A percentile compares a stretch with the other conserved stretches of the same genome.
Conservation (phyloP, 495 filamentous ascomycete genomes). For the Bacidia gigantensis region DNA sequence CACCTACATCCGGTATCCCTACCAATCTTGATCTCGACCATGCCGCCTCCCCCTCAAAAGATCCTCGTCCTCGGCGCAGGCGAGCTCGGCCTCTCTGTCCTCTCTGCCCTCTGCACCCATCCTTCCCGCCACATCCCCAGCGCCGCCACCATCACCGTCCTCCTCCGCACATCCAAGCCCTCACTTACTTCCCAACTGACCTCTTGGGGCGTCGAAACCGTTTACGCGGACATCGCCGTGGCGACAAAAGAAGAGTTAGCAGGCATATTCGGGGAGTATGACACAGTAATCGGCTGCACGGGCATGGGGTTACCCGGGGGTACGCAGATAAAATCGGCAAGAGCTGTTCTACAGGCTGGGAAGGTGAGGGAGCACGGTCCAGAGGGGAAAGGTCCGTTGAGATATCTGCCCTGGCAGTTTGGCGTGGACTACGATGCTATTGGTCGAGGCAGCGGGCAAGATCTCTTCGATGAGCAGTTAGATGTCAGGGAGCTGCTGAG, state of each 20-base stretch:
- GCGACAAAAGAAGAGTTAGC: constrained; percentile 28
- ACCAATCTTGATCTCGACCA: background rate
- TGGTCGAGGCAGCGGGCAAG: constrained; percentile 37
- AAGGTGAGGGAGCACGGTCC: background rate
- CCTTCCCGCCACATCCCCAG: constrained; percentile 16
- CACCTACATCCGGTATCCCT: too few relatives aligned
- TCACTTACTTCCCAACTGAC: constrained; percentile 19
- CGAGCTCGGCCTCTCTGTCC: constrained; percentile 43
- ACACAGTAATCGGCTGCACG: constrained; percentile 39
- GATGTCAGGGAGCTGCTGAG: constrained; percentile 40
- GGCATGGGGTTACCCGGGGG: constrained; percentile 40
- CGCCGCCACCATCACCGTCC: constrained; percentile 28
- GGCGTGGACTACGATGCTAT: constrained; percentile 51
- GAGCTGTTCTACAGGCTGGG: constrained; percentile 35
- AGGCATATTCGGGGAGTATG: constrained; percentile 30
- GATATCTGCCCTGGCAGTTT: constrained; percentile 52
- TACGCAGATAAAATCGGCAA: constrained; percentile 35
- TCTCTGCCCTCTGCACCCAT: constrained; percentile 33
- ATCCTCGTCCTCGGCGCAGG: constrained; percentile 50
- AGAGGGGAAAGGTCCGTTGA: background rate
- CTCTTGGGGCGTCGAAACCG: constrained; percentile 26
- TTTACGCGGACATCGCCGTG: constrained; percentile 34
- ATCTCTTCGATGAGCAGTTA: constrained; percentile 49
- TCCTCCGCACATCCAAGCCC: constrained; percentile 30
- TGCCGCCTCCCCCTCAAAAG: background rate